Percentiles rank a stretch among this genome's conserved stretches.
These are phyloP conservation scores for Cladophialophora chaetospira DNA, from an alignment of 2,329 filamentous ascomycete species.

Conservation along the genomic window DNA sequence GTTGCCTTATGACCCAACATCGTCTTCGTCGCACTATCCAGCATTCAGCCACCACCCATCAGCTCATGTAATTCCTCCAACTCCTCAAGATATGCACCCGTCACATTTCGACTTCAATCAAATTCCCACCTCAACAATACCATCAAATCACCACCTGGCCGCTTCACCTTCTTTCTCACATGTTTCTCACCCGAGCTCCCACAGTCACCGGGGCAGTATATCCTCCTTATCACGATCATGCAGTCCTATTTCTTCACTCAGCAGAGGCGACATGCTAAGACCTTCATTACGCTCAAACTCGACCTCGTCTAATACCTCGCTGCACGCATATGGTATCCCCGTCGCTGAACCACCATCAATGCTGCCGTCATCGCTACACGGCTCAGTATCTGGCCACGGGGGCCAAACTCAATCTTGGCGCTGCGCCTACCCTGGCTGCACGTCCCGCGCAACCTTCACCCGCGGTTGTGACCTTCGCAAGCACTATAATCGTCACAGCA, in stretches of 20 bases:
- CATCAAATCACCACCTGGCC: conserved; percentile 21
- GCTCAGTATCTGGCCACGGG: neutral
- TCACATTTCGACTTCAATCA: conserved; percentile 30
- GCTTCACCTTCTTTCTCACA: conserved; percentile 29
- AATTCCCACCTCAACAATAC: conserved; percentile 13
- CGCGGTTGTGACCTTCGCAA: conserved; percentile 64
- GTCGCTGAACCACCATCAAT: conserved; percentile 22
- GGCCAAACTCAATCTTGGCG: conserved; percentile 50
- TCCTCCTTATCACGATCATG: conserved; percentile 32
- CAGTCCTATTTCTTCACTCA: conserved; percentile 19
- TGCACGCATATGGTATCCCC: conserved; percentile 34
- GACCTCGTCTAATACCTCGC: conserved; percentile 30
- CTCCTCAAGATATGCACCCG: conserved; percentile 28
- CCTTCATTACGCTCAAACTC: conserved; percentile 26
- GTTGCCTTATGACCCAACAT: conserved; percentile 25
- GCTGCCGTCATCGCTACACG: conserved; percentile 6
- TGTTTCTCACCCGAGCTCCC: conserved; percentile 23
- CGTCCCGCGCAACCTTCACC: conserved; percentile 60
- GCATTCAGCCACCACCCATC: conserved; percentile 16
- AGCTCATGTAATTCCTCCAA: conserved; percentile 31
- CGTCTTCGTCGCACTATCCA: conserved; percentile 12
- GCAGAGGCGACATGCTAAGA: conserved; percentile 17
- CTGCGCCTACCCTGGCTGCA: conserved; percentile 61
- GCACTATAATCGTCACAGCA: conserved; percentile 64
- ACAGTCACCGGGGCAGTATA: conserved; percentile 24